phyloP scores from a whole-genome alignment of 768 basidiomycete species.

The Amanita phalloides region DNA sequence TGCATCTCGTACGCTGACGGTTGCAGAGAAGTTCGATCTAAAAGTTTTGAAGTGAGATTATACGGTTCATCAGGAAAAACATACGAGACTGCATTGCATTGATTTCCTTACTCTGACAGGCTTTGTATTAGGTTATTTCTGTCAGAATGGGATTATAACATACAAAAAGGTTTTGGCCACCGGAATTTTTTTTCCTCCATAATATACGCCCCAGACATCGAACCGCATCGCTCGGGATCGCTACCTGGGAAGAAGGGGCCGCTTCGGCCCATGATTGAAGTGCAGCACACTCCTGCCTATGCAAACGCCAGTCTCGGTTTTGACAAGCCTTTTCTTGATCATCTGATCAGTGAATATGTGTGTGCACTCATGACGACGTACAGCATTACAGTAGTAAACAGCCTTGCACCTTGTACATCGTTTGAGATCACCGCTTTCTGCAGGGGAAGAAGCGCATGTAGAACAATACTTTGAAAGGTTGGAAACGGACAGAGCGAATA shows the following conservation, averaged over 20 bases:
- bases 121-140: background rate
- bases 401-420: conserved; percentile 67
- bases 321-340: conserved; percentile 47
- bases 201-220: conserved; percentile 70
- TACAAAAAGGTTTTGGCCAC: conserved; percentile 49
- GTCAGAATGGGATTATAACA: conserved; percentile 11
- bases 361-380: conserved; percentile 24
- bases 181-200: conserved; percentile 50
- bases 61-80: conserved; percentile 15
- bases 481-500: conserved; percentile 52
- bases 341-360: background rate
- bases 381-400: conserved; percentile 67
- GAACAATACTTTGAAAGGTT: conserved; percentile 61
- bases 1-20: conserved; percentile 42
- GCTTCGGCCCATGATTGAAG: conserved; percentile 45
- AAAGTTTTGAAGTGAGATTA: background rate
- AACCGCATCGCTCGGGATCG: conserved; percentile 68
- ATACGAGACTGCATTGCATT: conserved; percentile 68
- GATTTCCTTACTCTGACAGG: conserved; percentile 46
- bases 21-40: conserved; percentile 50
- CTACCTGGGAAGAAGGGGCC: conserved; percentile 33
- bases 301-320: conserved; percentile 58
- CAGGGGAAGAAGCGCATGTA: conserved; percentile 38
- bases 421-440: conserved; percentile 29
- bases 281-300: conserved; percentile 72